Evolutionary conservation across 306 rosid genomes (phyloP).

Genomic region (Lathyrus tuberosus): DNA sequence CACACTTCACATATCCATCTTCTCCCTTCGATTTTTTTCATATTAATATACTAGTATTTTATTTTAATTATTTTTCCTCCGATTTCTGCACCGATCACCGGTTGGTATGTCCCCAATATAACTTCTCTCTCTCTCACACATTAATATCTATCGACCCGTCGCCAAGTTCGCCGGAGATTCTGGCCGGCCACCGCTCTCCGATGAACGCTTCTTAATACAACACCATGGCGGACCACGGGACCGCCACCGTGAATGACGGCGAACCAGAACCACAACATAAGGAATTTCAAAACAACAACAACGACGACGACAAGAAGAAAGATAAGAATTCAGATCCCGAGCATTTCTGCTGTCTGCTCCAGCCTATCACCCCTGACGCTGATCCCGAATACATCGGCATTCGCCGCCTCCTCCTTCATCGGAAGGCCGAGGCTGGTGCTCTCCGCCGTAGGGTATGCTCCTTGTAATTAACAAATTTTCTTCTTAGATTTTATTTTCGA

Average conservation of each 20-base stretch:
- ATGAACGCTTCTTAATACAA: constrained; percentile 45
- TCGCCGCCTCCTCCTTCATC: constrained; percentile 78
- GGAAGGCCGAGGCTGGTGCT: constrained; percentile 67
- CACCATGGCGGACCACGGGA: constrained; percentile 52
- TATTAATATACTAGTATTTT: not conserved
- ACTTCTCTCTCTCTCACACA: constrained; percentile 6
- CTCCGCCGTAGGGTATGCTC: constrained; percentile 67
- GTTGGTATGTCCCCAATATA: not conserved
- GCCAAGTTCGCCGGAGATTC: constrained; percentile 42
- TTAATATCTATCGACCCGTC: not conserved
- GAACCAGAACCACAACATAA: constrained; percentile 34
- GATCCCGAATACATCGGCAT: constrained; percentile 68
- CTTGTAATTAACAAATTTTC: not conserved
- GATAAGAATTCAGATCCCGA: constrained; percentile 62
- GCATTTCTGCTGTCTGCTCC: constrained; percentile 73
- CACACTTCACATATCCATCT: not conserved
- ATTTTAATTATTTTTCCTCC: not conserved
- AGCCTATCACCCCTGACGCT: constrained; percentile 57
- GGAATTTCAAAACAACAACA: constrained; percentile 9
- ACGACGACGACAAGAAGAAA: constrained; percentile 25
- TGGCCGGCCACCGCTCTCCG: constrained; percentile 41
- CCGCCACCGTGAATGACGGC: constrained; percentile 40
- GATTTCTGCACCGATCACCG: constrained; percentile 38
- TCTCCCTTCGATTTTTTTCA: not conserved
- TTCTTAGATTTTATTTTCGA: not conserved